Evolutionary conservation across 805 yeast species (phyloP), one percentile per base, ranked within the genome.

Genomic region (Starmerella scarabaei): DNA sequence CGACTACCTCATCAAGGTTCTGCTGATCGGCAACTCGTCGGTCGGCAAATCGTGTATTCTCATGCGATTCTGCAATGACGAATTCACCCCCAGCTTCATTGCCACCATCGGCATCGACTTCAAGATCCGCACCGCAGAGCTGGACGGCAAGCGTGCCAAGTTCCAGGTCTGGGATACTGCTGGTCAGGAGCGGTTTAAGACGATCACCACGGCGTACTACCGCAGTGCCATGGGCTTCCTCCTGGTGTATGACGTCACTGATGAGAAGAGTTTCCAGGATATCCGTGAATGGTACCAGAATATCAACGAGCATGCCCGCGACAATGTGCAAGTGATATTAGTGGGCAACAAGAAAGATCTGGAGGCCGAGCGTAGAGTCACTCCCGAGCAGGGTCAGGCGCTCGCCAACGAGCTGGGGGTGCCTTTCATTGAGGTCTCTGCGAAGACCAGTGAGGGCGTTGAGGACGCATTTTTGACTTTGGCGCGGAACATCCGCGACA

Each of bases 151-250:
- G 63, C 80, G 80, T 50, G 81, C 91, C 63, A 91, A 91, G 65
- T 72, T 88, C 58, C 98, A 91, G 62, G 81, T 88, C 33, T 88
- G 98, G 98, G 98, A 88, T 61, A 88, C 98, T 43, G 98, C 98
- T 16, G 98, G 98, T 37, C 98, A 88, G 68, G 98, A 88, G 65
- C 71, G 97, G 53, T 88, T 88, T 68, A 78, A 95, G 70, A 91
- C 97, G 37, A 91, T 88, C 66, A 88, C 98, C 15, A 84, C 96
- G 3, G 88, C 96, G 14, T 91, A 91, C 66, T 91, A 91, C 69
- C 80, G 98, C 66, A 96, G 97, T 37, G 96, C 97, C 15, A 95
- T 91, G 67, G 98, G 98, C 47, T 88, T 91, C 60, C 78, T 91
- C 55, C 80, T 91, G 50, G 97, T 88, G 36, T 91, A 91, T 62